phyloP scores from a whole-genome alignment of 2,329 filamentous ascomycete species.

The Lecanicillium sp. region DNA sequence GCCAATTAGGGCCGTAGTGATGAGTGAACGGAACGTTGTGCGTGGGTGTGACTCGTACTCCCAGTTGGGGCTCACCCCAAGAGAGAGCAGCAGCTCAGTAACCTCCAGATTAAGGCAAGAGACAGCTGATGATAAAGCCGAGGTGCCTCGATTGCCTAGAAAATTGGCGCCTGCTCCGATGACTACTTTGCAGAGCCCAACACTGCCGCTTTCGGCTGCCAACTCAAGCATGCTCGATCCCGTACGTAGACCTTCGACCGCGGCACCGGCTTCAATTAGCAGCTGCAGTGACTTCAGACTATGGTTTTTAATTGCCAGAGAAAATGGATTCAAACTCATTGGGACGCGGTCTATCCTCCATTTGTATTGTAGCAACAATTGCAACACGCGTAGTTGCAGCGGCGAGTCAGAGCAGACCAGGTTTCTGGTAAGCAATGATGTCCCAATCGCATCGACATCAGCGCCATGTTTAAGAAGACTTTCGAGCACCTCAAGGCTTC shows the following conservation, averaged over 20 bases:
- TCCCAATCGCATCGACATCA: background rate
- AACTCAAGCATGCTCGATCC: background rate
- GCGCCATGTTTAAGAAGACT: background rate
- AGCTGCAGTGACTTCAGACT: background rate
- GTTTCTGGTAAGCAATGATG: background rate
- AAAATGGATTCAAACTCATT: background rate
- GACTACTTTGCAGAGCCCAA: background rate
- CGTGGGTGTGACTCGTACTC: background rate
- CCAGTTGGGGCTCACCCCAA: background rate
- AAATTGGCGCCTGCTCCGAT: background rate
- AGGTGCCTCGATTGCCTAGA: background rate
- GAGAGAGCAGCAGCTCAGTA: background rate
- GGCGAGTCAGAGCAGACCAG: background rate
- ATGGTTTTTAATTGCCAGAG: background rate
- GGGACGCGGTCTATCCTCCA: background rate
- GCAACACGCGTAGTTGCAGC: background rate
- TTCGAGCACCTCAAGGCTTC: background rate
- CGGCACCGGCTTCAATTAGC: background rate
- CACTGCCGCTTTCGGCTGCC: background rate
- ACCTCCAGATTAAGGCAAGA: background rate
- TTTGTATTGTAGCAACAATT: background rate
- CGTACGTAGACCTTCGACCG: background rate
- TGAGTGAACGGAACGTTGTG: background rate
- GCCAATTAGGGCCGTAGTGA: too few relatives aligned
- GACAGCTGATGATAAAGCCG: background rate